phyloP scores from a whole-genome alignment of 441 rosid genomes.

The Capsella rubella region DNA sequence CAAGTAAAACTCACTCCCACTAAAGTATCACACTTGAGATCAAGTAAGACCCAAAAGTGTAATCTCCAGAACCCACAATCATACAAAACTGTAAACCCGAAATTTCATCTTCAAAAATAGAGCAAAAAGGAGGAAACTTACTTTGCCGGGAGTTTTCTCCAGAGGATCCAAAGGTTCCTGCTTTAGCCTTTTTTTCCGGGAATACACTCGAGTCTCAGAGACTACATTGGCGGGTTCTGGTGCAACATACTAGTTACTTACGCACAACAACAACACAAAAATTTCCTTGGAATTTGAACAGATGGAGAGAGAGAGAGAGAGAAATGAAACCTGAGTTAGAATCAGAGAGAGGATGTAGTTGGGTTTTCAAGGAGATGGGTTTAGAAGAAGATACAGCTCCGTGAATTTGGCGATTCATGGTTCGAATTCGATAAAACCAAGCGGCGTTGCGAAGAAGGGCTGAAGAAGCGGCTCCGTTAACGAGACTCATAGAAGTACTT shows the following conservation, averaged over 20 bases:
- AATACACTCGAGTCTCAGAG: slow-evolving; percentile 50
- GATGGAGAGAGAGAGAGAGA: background rate
- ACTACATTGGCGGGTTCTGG: slow-evolving; percentile 34
- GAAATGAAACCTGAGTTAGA: slow-evolving; percentile 52
- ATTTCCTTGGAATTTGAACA: background rate
- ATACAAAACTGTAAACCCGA: background rate
- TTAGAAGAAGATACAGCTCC: slow-evolving; percentile 49
- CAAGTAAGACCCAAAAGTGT: background rate
- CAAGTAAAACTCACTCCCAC: background rate
- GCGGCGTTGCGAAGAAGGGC: slow-evolving; percentile 22
- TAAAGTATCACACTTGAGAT: background rate
- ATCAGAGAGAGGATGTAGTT: slow-evolving; percentile 42
- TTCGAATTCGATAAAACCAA: slow-evolving; percentile 33
- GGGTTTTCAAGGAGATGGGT: slow-evolving; percentile 34
- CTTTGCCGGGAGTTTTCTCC: slow-evolving; percentile 39
- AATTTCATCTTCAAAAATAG: background rate
- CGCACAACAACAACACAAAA: background rate
- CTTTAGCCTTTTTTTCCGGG: slow-evolving; percentile 59
- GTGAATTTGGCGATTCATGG: slow-evolving; percentile 48
- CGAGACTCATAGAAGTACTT: background rate
- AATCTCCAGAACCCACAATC: slow-evolving; percentile 16
- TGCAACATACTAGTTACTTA: background rate
- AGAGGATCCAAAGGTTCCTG: slow-evolving; percentile 46
- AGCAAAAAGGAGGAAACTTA: slow-evolving; percentile 10
- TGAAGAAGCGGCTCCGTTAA: slow-evolving; percentile 20